Percentiles rank a stretch among this genome's conserved stretches.
Evolutionary conservation across 352 stramenopile genomes (phyloP).

Genomic region (Peronospora farinosa): DNA sequence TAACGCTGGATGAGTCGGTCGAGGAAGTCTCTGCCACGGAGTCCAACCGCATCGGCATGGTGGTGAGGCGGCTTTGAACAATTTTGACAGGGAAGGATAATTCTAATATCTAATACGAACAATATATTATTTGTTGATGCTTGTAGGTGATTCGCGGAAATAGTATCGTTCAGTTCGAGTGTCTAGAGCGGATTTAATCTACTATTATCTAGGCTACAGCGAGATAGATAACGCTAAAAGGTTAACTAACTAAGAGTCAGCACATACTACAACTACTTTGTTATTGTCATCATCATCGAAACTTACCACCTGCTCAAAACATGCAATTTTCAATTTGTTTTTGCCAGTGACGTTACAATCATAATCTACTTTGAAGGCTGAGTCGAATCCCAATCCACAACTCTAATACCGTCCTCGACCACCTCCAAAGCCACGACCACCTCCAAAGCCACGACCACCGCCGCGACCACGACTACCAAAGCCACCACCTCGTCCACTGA

Average conservation of each 20-base stretch:
- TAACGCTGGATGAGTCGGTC: conserved; percentile 92
- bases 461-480: conserved; percentile 15
- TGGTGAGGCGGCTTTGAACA: conserved; percentile 53
- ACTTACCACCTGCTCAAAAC: too few species aligned
- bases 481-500: conserved; percentile 20
- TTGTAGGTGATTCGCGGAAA: conserved; percentile 82
- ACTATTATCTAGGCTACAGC: background rate
- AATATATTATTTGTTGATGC: background rate
- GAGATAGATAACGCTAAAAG: conserved; percentile 15
- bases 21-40: conserved; percentile 85
- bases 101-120: too few species aligned
- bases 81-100: background rate
- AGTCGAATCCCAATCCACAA: conserved; percentile 1
- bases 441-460: conserved; percentile 23
- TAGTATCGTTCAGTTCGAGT: conserved; percentile 89
- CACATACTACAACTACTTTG: too few species aligned
- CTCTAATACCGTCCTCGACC: conserved; percentile 30
- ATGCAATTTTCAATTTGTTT: conserved; percentile 1
- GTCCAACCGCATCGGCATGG: conserved; percentile 87
- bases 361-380: conserved; percentile 47
- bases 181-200: conserved; percentile 69
- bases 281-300: too few species aligned
- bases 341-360: conserved; percentile 32
- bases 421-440: conserved; percentile 25
- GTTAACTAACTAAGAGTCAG: too few species aligned